phyloP scores from a whole-genome alignment of 1,139 yeast genomes.

The Pichia inconspicua region DNA sequence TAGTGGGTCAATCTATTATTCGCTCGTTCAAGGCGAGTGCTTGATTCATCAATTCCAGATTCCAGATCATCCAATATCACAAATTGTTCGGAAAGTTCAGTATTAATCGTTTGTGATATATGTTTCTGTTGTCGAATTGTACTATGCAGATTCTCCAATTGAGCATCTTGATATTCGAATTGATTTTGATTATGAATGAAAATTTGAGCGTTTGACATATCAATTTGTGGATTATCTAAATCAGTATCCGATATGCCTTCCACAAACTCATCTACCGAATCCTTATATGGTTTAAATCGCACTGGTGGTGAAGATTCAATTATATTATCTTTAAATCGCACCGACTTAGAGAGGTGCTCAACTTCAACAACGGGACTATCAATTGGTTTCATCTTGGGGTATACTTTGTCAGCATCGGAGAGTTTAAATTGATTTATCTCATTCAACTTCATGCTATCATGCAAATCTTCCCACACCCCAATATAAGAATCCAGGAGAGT shows the following conservation, averaged over 20 bases:
- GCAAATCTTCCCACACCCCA: not conserved
- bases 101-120: constrained; percentile 57
- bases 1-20: constrained; percentile 46
- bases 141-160: constrained; percentile 48
- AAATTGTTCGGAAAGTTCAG: constrained; percentile 62
- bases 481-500: not conserved
- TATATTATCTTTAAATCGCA: constrained; percentile 44
- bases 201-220: constrained; percentile 40
- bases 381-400: not conserved
- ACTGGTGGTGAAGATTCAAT: constrained; percentile 22
- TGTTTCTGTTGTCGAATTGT: constrained; percentile 50
- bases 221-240: constrained; percentile 8
- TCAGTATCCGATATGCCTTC: constrained; percentile 4
- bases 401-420: not conserved
- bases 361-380: not conserved
- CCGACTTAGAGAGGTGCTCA: constrained; percentile 33
- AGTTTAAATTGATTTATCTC: not conserved
- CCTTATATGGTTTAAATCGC: constrained; percentile 16
- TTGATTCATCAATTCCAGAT: constrained; percentile 51
- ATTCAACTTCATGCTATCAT: not conserved
- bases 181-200: constrained; percentile 66
- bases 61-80: constrained; percentile 67
- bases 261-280: constrained; percentile 12
- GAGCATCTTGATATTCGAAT: constrained; percentile 51
- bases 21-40: constrained; percentile 46